A percentile compares a stretch with the other conserved stretches of the same genome.
These are phyloP conservation scores for Penicillium manginii DNA, from an alignment of 495 filamentous ascomycete genomes.

Conservation along the genomic window DNA sequence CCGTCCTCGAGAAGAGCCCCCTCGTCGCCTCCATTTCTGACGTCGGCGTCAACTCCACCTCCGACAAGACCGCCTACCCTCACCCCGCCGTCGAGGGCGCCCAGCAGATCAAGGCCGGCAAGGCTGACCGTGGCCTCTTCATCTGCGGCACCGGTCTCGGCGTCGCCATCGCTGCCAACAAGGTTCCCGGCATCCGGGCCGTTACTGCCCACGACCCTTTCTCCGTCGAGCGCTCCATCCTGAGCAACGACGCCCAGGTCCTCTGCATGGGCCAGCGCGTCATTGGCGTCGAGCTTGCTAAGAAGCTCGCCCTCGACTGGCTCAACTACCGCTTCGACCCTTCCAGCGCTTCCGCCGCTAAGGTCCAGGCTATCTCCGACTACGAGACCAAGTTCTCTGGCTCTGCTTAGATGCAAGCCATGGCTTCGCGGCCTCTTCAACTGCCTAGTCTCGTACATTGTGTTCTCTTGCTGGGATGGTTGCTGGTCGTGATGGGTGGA, in stretches of 20 bases:
- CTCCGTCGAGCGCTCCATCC: slow-evolving; percentile 76
- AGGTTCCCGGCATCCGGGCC: slow-evolving; percentile 80
- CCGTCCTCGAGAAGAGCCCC: slow-evolving; percentile 66
- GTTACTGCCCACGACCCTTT: slow-evolving; percentile 89
- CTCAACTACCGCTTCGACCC: slow-evolving; percentile 80
- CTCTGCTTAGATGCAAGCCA: slow-evolving; percentile 19
- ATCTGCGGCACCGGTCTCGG: slow-evolving; percentile 89
- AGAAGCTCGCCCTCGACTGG: slow-evolving; percentile 80
- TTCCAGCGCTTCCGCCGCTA: slow-evolving; percentile 68
- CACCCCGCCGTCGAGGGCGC: slow-evolving; percentile 75
- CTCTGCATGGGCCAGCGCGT: slow-evolving; percentile 88
- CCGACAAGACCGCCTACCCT: slow-evolving; percentile 84
- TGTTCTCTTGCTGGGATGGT: too few species aligned
- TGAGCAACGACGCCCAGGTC: slow-evolving; percentile 87
- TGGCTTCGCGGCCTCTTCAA: background rate
- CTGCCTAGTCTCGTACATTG: too few species aligned
- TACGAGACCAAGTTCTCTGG: slow-evolving; percentile 62
- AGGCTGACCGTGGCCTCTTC: slow-evolving; percentile 76
- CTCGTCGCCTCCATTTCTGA: slow-evolving; percentile 71
- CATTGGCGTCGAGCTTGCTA: slow-evolving; percentile 77
- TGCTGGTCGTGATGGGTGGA: background rate
- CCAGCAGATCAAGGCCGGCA: slow-evolving; percentile 66
- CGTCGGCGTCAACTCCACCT: slow-evolving; percentile 63
- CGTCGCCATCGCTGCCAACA: slow-evolving; percentile 85
- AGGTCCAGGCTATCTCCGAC: slow-evolving; percentile 75